phyloP scores from a whole-genome alignment of 2,329 filamentous ascomycete species.

The Fusarium agapanthi region DNA sequence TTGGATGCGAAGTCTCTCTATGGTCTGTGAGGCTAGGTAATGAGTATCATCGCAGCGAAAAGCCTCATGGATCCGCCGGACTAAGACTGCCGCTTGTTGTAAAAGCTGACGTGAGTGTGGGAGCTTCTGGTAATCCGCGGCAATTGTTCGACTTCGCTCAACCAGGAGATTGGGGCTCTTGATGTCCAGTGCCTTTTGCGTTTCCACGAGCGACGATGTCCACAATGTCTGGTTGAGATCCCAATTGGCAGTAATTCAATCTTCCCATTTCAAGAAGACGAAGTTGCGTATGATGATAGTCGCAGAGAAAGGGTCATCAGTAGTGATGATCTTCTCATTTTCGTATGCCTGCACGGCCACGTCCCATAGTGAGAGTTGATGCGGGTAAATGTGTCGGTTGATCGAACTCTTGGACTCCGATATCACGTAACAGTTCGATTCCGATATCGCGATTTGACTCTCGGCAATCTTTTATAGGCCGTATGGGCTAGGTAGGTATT shows the following conservation, averaged over 20 bases:
- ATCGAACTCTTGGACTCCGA: no score
- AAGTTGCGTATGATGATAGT: neutral
- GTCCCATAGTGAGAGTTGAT: neutral
- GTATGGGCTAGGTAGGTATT: neutral
- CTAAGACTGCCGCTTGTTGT: fast-evolving
- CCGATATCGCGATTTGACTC: no score
- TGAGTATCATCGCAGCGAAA: neutral
- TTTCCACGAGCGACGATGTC: fast-evolving
- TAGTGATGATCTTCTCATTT: neutral
- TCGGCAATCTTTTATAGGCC: neutral
- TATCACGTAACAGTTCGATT: neutral
- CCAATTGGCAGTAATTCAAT: fast-evolving
- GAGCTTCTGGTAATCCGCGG: neutral
- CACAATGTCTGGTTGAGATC: neutral
- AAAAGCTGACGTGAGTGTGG: neutral
- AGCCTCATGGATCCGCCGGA: neutral
- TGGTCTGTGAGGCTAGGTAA: neutral
- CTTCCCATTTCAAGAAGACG: neutral
- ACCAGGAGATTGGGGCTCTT: neutral
- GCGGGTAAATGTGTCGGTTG: neutral
- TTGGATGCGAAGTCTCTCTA: neutral
- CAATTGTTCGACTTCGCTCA: neutral
- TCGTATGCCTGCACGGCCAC: neutral
- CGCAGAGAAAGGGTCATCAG: neutral
- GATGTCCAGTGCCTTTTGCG: fast-evolving